Evolutionary conservation across 441 rosid genomes (phyloP), one percentile per base, ranked within the genome.

Genomic region (Erysimum cheiri): DNA sequence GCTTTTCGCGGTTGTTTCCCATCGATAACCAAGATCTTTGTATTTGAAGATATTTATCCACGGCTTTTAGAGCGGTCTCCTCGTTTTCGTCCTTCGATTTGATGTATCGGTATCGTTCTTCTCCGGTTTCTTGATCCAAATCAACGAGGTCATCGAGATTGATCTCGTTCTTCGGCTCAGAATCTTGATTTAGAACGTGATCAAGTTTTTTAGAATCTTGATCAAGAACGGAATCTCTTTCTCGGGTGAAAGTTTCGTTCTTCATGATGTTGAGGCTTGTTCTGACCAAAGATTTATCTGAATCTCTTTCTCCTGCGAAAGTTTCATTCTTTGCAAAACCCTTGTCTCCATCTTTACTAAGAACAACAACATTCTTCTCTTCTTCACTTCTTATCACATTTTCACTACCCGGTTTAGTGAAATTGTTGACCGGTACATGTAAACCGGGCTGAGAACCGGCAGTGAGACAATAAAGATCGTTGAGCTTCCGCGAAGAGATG

Each of bases 401-500:
- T 43, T 69, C 69, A 70, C 50, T 58, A 40, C 32, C 15, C 50
- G 62, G 64, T 41, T 58, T 49, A 44, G 75, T 64, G 64, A 79
- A 78, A 52, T 49, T 53, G 17, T 71, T 65, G 29, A 80, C 39
- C 3, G 92, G 85, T 76, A 84, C 71, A 29, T 60, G 87, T 52
- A 83, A 69, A 37, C 70, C 83, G 3, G 89, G 88, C 17, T 84
- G 88, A 6, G 91, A 58, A 37, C 98, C 96, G 0, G 97, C 97
- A 1, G 98, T 89, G 69, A 93, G 84, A 75, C 98, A 91, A 63
- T 85, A 90, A 50, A 77, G 90, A 60, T 87, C 82, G 76, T 66
- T 89, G 80, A 93, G 89, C 80, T 89, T 89, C 26, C 96, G 83
- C 0, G 95, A 88, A 4, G 96, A 89, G 43, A 91, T 72, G 44